A percentile compares a stretch with the other conserved stretches of the same genome.
phyloP scores from a whole-genome alignment of 129 eudicot species.

The Flaveria linearis region DNA sequence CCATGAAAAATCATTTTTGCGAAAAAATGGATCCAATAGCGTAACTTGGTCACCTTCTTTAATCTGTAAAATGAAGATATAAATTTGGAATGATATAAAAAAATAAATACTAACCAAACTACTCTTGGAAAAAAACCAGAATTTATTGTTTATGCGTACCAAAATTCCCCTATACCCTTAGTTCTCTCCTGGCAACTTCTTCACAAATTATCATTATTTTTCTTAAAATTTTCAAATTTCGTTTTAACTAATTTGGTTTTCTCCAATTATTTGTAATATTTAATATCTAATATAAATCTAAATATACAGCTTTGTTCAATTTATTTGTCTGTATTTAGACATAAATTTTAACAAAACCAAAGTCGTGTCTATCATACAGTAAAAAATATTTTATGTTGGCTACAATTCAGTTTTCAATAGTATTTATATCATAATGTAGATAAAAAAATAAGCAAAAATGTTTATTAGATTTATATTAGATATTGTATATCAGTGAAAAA shows the following conservation, averaged over 20 bases:
- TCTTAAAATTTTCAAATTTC: too few relatives aligned
- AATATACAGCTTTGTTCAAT: not conserved
- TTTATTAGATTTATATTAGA: too few relatives aligned
- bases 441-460: not conserved
- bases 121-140: not conserved
- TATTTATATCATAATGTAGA: not conserved
- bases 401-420: not conserved
- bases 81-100: not conserved
- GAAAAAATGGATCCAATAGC: conserved; percentile 71
- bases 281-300: too few relatives aligned
- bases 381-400: too few relatives aligned
- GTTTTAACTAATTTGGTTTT: too few relatives aligned
- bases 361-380: not conserved
- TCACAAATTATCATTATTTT: too few relatives aligned
- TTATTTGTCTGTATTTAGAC: not conserved
- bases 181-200: too few relatives aligned
- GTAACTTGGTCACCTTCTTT: conserved; percentile 86
- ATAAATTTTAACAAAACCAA: not conserved
- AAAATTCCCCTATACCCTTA: not conserved
- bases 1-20: conserved; percentile 70
- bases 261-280: too few relatives aligned
- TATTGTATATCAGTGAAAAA: too few relatives aligned
- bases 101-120: not conserved
- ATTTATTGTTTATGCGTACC: conserved; percentile 1
- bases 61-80: conserved; percentile 44